phyloP scores from a whole-genome alignment of 495 filamentous ascomycete species.

The Penicillium samsonianum region DNA sequence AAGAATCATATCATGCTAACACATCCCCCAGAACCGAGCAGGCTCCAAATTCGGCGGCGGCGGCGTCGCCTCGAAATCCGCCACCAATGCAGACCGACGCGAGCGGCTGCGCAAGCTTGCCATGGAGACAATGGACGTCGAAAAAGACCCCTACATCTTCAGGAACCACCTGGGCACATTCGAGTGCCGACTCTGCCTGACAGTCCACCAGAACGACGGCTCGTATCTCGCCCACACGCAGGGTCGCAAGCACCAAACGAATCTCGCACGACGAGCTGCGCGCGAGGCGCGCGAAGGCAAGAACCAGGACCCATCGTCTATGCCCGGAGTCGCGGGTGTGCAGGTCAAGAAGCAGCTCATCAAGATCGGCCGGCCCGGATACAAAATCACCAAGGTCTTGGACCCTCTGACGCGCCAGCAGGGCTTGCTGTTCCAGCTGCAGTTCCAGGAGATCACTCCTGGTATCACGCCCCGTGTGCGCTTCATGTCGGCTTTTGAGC shows the following conservation, averaged over 20 bases:
- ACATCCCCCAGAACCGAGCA: conserved; percentile 73
- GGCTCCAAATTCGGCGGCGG: conserved; percentile 98
- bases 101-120: conserved; percentile 97
- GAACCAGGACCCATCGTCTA: conserved; percentile 67
- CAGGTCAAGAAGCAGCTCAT: conserved; percentile 86
- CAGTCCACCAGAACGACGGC: conserved; percentile 99
- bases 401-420: conserved; percentile 89
- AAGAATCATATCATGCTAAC: conserved; percentile 12
- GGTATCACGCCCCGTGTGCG: conserved; percentile 78
- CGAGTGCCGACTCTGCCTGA: conserved; percentile 96
- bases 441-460: conserved; percentile 86
- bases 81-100: conserved; percentile 93
- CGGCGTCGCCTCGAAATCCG: conserved; percentile 89
- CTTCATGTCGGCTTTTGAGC: conserved; percentile 97
- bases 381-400: conserved; percentile 95
- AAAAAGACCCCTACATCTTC: conserved; percentile 99
- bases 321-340: conserved; percentile 74
- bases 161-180: conserved; percentile 99
- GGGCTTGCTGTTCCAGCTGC: conserved; percentile 90
- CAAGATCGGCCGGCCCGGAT: conserved; percentile 95
- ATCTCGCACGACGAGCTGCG: conserved; percentile 93
- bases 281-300: conserved; percentile 87
- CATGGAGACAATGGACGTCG: conserved; percentile 97
- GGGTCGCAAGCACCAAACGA: conserved; percentile 98
- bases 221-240: conserved; percentile 99